A percentile compares a stretch with the other conserved stretches of the same genome.
These are phyloP conservation scores for Punctularia strigosozonata DNA, from an alignment of 768 basidiomycete genomes.

Conservation along the genomic window DNA sequence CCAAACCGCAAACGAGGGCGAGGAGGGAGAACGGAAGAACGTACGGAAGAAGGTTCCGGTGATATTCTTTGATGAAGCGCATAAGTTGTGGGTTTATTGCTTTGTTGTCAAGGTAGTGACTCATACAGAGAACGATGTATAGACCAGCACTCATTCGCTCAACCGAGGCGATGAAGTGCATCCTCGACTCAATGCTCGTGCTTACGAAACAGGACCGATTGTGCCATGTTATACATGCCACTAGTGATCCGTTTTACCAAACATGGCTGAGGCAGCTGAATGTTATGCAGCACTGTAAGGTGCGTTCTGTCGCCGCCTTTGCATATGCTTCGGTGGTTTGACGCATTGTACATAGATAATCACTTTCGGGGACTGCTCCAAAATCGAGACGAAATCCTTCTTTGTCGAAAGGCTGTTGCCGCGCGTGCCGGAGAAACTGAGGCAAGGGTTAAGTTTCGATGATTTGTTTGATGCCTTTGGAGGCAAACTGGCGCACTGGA, in stretches of 20 bases:
- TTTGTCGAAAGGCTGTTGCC: conserved; percentile 55
- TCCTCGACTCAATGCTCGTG: conserved; percentile 79
- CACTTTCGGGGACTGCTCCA: conserved; percentile 71
- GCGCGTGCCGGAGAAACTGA: conserved; percentile 55
- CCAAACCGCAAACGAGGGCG: conserved; percentile 16
- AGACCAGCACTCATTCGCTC: conserved; percentile 46
- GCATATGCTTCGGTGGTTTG: background rate
- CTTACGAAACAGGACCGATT: conserved; percentile 82
- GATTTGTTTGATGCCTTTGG: conserved; percentile 69
- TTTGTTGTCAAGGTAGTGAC: too few relatives aligned
- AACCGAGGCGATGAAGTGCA: conserved; percentile 69
- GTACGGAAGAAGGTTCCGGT: conserved; percentile 62
- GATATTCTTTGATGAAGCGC: conserved; percentile 79
- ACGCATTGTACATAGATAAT: conserved; percentile 49
- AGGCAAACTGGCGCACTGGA: conserved; percentile 76
- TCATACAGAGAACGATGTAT: too few relatives aligned
- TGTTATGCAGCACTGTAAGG: conserved; percentile 77
- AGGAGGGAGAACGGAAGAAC: conserved; percentile 18
- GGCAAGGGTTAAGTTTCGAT: conserved; percentile 51
- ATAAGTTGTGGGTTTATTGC: conserved; percentile 48
- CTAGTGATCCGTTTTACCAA: conserved; percentile 79
- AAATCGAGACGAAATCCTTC: conserved; percentile 54
- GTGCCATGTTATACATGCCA: conserved; percentile 73
- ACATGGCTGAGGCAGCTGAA: conserved; percentile 74
- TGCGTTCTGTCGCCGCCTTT: conserved; percentile 13